Evolutionary conservation across 2,329 filamentous ascomycete genomes (phyloP).

Genomic region (Cercospora sojina): DNA sequence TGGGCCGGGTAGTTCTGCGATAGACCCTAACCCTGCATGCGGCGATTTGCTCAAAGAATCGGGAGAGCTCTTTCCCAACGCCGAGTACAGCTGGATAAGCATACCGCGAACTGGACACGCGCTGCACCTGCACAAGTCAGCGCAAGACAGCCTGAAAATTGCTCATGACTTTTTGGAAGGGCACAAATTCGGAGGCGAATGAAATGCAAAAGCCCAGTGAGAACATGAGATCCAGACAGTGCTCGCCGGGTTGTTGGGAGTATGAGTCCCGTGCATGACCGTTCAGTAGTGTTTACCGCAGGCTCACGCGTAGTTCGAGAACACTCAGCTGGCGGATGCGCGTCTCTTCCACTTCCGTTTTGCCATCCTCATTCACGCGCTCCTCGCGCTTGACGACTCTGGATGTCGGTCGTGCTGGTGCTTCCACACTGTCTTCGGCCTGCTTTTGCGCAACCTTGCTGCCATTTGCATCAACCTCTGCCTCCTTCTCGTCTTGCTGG

Average conservation of each 20-base stretch:
- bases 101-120: conserved; percentile 19
- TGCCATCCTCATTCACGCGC: conserved; percentile 30
- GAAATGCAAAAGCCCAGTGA: not conserved
- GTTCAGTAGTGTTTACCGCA: conserved; percentile 25
- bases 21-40: conserved; percentile 12
- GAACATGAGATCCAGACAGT: not conserved
- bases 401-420: not conserved
- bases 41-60: conserved; percentile 17
- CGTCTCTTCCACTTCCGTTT: conserved; percentile 36
- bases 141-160: conserved; percentile 5
- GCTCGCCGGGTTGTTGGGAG: not conserved
- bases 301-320: conserved; percentile 38
- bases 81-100: conserved; percentile 19
- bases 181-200: conserved; percentile 4
- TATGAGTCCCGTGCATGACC: not conserved
- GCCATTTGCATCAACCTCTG: conserved; percentile 3
- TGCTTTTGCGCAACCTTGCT: not conserved
- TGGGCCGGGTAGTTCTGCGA: conserved; percentile 19
- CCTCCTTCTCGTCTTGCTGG: conserved; percentile 28
- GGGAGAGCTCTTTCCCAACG: conserved; percentile 19
- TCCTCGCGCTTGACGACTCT: conserved; percentile 21
- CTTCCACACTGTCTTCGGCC: not conserved
- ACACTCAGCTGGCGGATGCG: conserved; percentile 41
- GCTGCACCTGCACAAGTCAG: conserved; percentile 15
- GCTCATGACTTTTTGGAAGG: conserved; percentile 17